phyloP scores from a whole-genome alignment of 305 asterid species.

The Euphrasia arctica region DNA sequence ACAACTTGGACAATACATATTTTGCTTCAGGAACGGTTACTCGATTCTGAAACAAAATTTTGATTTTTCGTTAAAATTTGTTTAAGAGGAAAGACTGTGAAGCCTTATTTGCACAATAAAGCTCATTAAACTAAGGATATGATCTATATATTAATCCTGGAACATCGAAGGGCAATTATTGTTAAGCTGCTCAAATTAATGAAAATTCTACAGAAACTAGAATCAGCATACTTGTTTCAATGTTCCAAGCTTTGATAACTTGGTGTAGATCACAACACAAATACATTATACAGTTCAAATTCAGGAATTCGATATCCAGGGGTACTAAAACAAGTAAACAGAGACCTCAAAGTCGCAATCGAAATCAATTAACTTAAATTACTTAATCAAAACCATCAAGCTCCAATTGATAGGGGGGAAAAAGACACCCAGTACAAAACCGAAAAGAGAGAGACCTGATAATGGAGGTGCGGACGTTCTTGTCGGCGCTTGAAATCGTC shows the following conservation, averaged over 20 bases:
- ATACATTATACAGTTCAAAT: too few relatives aligned
- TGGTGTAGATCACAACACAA: too few relatives aligned
- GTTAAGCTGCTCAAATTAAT: too few relatives aligned
- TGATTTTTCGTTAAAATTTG: not conserved
- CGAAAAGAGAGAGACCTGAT: slow-evolving; percentile 56
- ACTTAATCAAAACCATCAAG: not conserved
- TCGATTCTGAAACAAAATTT: not conserved
- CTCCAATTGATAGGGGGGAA: slow-evolving; percentile 14
- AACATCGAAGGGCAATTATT: too few relatives aligned
- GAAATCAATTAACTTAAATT: not conserved
- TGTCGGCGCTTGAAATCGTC: slow-evolving; percentile 78
- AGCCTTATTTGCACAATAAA: not conserved
- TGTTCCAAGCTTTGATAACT: too few relatives aligned
- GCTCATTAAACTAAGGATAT: not conserved
- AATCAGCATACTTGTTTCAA: too few relatives aligned
- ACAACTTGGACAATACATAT: not conserved
- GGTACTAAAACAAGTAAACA: slow-evolving; percentile 1
- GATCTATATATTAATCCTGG: too few relatives aligned
- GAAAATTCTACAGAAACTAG: too few relatives aligned
- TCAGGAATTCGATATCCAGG: too few relatives aligned
- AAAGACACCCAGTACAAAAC: slow-evolving; percentile 1
- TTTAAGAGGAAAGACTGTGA: not conserved
- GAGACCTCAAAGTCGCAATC: slow-evolving; percentile 12
- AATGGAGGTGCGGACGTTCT: slow-evolving; percentile 85
- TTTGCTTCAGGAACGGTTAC: not conserved